Conservation (phyloP, 108 stramenopile genomes). For the Asterionellopsis glacialis region DNA sequence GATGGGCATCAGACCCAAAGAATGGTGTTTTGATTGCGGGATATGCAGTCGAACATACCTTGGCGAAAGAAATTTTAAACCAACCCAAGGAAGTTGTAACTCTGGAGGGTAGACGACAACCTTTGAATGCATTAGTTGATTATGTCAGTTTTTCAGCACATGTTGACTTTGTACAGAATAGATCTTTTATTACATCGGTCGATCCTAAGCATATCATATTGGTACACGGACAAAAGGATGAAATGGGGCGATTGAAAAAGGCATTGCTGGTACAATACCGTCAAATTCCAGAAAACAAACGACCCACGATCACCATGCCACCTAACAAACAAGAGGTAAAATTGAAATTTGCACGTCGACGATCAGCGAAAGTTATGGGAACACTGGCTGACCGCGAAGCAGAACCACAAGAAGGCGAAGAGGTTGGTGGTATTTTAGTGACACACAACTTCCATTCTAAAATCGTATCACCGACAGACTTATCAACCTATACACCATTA, state of each 20-base stretch:
- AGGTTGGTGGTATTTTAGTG: conserved; percentile 74
- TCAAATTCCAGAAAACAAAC: conserved; percentile 79
- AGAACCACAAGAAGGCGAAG: conserved; percentile 57
- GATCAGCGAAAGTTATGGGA: conserved; percentile 90
- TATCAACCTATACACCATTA: conserved; percentile 86
- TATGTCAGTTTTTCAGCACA: conserved; percentile 97
- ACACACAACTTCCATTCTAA: conserved; percentile 84
- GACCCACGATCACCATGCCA: conserved; percentile 85
- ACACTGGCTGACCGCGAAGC: conserved; percentile 53
- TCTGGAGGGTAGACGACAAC: conserved; percentile 89
- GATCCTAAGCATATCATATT: conserved; percentile 93
- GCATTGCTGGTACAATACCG: conserved; percentile 79
- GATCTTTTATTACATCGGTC: conserved; percentile 82
- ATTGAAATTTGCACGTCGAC: conserved; percentile 79
- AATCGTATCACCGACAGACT: conserved; percentile 78
- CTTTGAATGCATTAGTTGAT: conserved; percentile 90
- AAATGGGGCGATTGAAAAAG: conserved; percentile 89
- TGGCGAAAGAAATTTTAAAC: conserved; percentile 95
- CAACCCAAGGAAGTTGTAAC: conserved; percentile 94
- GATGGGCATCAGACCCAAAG: conserved; percentile 93
- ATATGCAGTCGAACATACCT: conserved; percentile 96
- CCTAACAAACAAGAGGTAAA: conserved; percentile 84
- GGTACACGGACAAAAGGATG: conserved; percentile 97
- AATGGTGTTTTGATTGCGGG: conserved; percentile 98
- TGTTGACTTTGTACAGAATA: conserved; percentile 96